Evolutionary conservation across 1,139 yeast genomes (phyloP).

Genomic region (Blastobotrys buckinghamii): DNA sequence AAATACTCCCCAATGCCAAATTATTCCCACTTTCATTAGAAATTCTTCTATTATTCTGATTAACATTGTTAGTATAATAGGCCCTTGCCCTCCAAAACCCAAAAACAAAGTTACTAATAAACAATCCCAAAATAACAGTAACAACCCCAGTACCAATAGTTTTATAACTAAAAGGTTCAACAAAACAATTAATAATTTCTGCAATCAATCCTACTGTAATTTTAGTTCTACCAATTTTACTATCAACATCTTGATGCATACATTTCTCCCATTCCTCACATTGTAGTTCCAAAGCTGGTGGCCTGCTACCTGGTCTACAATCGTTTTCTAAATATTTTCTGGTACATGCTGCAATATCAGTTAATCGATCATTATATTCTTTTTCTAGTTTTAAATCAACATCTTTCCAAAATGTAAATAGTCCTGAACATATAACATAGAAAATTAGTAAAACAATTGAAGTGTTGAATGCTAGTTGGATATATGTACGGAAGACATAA

Average conservation of each 20-base stretch:
- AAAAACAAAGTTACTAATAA: constrained; percentile 41
- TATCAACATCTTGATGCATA: constrained; percentile 78
- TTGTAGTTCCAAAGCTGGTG: constrained; percentile 65
- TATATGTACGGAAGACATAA: constrained; percentile 61
- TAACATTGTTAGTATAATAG: not conserved
- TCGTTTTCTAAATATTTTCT: constrained; percentile 65
- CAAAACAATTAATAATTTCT: constrained; percentile 70
- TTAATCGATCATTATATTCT: constrained; percentile 51
- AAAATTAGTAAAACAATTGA: constrained; percentile 46
- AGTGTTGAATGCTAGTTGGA: constrained; percentile 63
- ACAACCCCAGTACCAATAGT: constrained; percentile 3
- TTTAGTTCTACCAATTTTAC: constrained; percentile 60
- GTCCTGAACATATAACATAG: constrained; percentile 47
- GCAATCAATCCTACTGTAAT: constrained; percentile 80
- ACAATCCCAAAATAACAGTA: constrained; percentile 21
- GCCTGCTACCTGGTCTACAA: constrained; percentile 48
- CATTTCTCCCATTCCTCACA: constrained; percentile 78
- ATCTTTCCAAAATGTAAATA: constrained; percentile 59
- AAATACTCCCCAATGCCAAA: not conserved
- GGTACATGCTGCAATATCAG: constrained; percentile 66
- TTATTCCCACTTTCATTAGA: too few relatives aligned
- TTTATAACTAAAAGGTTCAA: constrained; percentile 48
- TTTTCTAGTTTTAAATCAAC: constrained; percentile 62
- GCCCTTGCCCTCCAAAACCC: constrained; percentile 31
- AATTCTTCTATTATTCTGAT: not conserved